These are phyloP conservation scores for Blastobotrys proliferans DNA, from an alignment of 1,139 yeast species.

Conservation along the genomic window DNA sequence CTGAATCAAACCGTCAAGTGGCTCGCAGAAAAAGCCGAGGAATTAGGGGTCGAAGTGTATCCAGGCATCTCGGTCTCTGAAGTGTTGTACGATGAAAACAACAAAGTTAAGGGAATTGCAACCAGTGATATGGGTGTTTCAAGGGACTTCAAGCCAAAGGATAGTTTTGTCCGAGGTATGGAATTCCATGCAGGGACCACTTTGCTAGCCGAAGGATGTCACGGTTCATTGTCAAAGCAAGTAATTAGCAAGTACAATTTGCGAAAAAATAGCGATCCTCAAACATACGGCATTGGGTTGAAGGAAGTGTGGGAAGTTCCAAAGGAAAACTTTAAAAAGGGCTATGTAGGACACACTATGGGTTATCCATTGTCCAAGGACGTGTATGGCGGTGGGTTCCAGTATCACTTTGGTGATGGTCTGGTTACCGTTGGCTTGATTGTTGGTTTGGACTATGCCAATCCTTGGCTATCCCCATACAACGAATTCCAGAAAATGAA, in stretches of 20 bases:
- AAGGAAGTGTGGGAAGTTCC: constrained; percentile 98
- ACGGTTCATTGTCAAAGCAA: constrained; percentile 83
- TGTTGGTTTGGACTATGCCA: constrained; percentile 85
- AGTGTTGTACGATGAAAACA: constrained; percentile 56
- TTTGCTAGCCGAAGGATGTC: constrained; percentile 94
- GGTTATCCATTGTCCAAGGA: constrained; percentile 78
- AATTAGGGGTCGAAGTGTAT: constrained; percentile 86
- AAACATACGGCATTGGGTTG: constrained; percentile 91
- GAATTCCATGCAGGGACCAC: constrained; percentile 89
- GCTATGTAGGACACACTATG: constrained; percentile 80
- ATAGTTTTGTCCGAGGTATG: constrained; percentile 89
- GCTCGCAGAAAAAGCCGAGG: constrained; percentile 86
- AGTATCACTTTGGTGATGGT: constrained; percentile 94
- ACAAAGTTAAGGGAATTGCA: constrained; percentile 78
- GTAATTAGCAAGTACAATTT: constrained; percentile 64
- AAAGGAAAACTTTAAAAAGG: constrained; percentile 74
- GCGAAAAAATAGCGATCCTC: constrained; percentile 64
- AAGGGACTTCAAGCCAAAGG: constrained; percentile 70
- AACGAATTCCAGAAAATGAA: constrained; percentile 95
- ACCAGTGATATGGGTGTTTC: constrained; percentile 88
- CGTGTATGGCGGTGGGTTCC: constrained; percentile 94
- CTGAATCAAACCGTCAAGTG: constrained; percentile 77
- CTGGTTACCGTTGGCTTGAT: constrained; percentile 87
- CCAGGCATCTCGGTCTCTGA: constrained; percentile 91
- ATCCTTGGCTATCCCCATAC: constrained; percentile 93